Evolutionary conservation across 306 rosid genomes (phyloP), one percentile per base, ranked within the genome.

Genomic region (Vicia sativa): DNA sequence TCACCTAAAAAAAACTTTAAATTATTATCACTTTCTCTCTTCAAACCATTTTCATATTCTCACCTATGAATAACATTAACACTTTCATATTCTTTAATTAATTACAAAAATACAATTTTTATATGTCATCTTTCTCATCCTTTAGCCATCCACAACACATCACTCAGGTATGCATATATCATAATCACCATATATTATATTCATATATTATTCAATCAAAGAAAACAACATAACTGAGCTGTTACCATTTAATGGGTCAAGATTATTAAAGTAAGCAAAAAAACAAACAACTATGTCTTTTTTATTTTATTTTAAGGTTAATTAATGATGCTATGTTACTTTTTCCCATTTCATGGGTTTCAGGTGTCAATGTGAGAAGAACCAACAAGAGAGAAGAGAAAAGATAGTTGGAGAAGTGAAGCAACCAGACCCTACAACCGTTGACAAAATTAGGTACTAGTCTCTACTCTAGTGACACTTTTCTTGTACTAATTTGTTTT

Each of bases 371-470:
- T 48, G 70, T 50, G 52, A 69, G 65, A 67, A 73, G 62, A 57
- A 65, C 42, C 39, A 26, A 48, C 28, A 50, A 48, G 53, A 13
- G 50, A 63, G 77, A 14, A 73, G 56, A 59, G 55, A 68, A 43
- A 50, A 54, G 23, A 14, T 55, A 65, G 49, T 49, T 67, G 38
- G 61, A 68, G 61, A 68, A 26, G 65, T 18, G 35, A 66, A 71
- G 70, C 38, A 58, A 79, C 61, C 61, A 68, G 81, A 77, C 83
- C 74, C 65, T 26, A 65, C 79, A 67, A 67, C 42, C 68, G 87
- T 88, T 88, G 85, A 91, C 91, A 79, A 80, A 77, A 79, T 83
- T 83, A 70, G 91, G 88, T 84, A 83, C 83, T 79, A 89, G 88
- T 21, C 23, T 21, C 23, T 84, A 83, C 57, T 26, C 80, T 82